A percentile compares a stretch with the other conserved stretches of the same genome.
phyloP scores from a whole-genome alignment of 148 eudicot species.

The Vaccinium corymbosum region DNA sequence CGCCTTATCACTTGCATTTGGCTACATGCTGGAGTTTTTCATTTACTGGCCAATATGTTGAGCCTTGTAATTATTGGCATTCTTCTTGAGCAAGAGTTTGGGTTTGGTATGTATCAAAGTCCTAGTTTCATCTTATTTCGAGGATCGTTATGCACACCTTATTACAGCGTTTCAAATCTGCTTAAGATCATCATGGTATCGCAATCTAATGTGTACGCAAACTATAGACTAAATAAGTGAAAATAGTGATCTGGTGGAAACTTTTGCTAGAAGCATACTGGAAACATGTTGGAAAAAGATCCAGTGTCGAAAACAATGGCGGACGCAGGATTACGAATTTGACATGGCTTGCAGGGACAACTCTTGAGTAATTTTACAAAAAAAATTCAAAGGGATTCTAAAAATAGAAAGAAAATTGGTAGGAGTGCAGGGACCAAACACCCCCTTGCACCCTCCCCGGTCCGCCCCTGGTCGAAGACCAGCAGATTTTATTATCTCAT shows the following conservation, averaged over 20 bases:
- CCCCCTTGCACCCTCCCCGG: no score
- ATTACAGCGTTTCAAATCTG: neutral
- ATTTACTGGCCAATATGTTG: conserved; percentile 78
- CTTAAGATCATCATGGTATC: neutral
- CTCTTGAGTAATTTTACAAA: no score
- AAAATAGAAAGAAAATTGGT: no score
- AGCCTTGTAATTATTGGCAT: conserved; percentile 75
- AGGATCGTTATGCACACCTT: neutral
- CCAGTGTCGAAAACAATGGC: neutral
- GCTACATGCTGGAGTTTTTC: conserved; percentile 93
- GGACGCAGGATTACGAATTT: no score
- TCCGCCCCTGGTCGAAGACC: neutral
- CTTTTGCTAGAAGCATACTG: neutral
- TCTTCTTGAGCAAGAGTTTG: conserved; percentile 82
- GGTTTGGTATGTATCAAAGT: conserved; percentile 54
- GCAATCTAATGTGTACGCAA: neutral
- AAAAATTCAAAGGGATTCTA: no score
- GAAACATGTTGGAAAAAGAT: neutral
- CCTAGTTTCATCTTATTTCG: neutral
- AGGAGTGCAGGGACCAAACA: no score
- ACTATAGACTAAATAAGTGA: neutral
- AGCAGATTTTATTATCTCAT: neutral
- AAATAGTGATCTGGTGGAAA: neutral
- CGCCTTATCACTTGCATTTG: conserved; percentile 83
- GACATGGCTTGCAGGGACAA: no score